Evolutionary conservation across 495 filamentous ascomycete species (phyloP).

Genomic region (Penicillium flavigenum): DNA sequence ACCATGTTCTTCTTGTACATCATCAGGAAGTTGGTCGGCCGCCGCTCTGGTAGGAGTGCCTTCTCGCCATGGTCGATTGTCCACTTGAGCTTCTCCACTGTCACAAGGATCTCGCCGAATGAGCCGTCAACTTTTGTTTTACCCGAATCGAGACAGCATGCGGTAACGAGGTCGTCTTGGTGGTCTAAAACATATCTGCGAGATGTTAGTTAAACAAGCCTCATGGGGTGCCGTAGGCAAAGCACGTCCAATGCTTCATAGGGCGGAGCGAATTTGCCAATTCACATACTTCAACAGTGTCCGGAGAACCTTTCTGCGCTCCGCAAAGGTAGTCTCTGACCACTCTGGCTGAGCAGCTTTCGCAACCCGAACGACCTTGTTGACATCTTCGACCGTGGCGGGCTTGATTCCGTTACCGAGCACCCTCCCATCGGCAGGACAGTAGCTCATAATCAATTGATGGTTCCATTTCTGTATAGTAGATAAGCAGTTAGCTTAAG

Average conservation of each 20-base stretch:
- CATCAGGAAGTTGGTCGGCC: conserved; percentile 88
- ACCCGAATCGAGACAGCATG: conserved; percentile 92
- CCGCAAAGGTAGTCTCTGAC: conserved; percentile 73
- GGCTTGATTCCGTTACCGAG: conserved; percentile 77
- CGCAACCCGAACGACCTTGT: conserved; percentile 73
- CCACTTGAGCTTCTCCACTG: conserved; percentile 91
- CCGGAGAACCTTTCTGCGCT: conserved; percentile 76
- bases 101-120: conserved; percentile 92
- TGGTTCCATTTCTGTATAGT: conserved; percentile 41
- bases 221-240: neutral
- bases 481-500: neutral
- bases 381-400: conserved; percentile 72
- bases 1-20: conserved; percentile 93
- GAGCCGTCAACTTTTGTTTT: conserved; percentile 94
- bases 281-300: conserved; percentile 69
- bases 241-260: neutral
- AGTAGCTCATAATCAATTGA: conserved; percentile 63
- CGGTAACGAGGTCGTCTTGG: conserved; percentile 80
- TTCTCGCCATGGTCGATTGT: conserved; percentile 88
- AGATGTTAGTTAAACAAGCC: neutral
- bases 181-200: conserved; percentile 76
- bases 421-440: conserved; percentile 81
- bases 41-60: conserved; percentile 65
- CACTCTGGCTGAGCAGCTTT: conserved; percentile 75
- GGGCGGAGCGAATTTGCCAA: neutral